Percentiles rank a stretch among this genome's conserved stretches.
Conservation (phyloP, 129 eudicot species). For the Pittosporum tobira region DNA sequence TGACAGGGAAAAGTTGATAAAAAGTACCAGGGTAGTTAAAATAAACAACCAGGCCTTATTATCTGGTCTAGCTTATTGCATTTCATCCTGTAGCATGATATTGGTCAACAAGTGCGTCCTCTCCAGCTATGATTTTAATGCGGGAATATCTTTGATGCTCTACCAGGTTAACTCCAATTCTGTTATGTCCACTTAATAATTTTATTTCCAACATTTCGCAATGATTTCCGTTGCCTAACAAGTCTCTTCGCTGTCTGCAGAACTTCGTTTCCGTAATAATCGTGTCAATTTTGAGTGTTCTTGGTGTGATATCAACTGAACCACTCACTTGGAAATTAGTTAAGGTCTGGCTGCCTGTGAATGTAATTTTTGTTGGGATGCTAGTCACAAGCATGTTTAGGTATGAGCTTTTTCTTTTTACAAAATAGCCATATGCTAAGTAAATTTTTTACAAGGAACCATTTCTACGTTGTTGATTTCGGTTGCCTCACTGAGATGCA, state of each 20-base stretch:
- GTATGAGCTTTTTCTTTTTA: constrained; percentile 27
- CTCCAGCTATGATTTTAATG: constrained; percentile 91
- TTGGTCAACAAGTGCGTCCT: constrained; percentile 88
- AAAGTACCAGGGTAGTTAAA: constrained; percentile 36
- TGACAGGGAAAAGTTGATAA: constrained; percentile 41
- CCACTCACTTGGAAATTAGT: constrained; percentile 87
- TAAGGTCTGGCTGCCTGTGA: constrained; percentile 96
- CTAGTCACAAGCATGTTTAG: constrained; percentile 97
- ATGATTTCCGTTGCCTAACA: constrained; percentile 14
- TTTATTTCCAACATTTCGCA: neutral
- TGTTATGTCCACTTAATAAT: neutral
- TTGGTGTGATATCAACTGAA: constrained; percentile 80
- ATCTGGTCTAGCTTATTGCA: constrained; percentile 85
- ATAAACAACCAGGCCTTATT: constrained; percentile 63
- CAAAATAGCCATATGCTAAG: neutral
- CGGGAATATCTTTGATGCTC: constrained; percentile 96
- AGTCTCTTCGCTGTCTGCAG: constrained; percentile 43
- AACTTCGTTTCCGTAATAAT: constrained; percentile 76
- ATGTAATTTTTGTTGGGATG: constrained; percentile 94
- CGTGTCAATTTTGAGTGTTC: constrained; percentile 58
- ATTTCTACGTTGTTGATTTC: neutral
- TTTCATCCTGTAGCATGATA: constrained; percentile 97
- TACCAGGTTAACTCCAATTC: constrained; percentile 61
- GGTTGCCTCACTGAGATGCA: neutral
- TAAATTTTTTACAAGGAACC: neutral